A percentile compares a stretch with the other conserved stretches of the same genome.
Evolutionary conservation across 805 yeast species (phyloP).

Genomic region (Scheffersomyces coipomensis): DNA sequence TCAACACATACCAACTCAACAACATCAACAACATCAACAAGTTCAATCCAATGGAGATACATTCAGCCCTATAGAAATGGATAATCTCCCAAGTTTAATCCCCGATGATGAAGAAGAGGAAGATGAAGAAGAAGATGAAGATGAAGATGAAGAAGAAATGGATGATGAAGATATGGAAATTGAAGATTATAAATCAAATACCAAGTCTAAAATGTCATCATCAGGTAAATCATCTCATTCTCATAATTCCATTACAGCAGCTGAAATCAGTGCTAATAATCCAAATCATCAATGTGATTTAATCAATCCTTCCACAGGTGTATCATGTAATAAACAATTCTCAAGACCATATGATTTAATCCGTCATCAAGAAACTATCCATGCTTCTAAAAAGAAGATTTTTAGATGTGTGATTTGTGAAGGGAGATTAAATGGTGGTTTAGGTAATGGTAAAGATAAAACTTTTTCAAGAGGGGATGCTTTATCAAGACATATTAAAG

Average conservation of each 20-base stretch:
- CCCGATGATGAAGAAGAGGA: slow-evolving; percentile 1
- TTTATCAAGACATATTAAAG: slow-evolving; percentile 54
- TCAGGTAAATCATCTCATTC: too few species aligned
- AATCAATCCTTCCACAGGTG: slow-evolving; percentile 58
- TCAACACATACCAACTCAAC: not conserved
- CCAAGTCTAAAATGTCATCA: slow-evolving; percentile 1
- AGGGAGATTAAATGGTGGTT: slow-evolving; percentile 45
- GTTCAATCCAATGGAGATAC: slow-evolving; percentile 5
- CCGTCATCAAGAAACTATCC: slow-evolving; percentile 49
- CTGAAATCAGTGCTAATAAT: slow-evolving; percentile 30
- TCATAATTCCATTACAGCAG: slow-evolving; percentile 21
- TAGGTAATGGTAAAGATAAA: slow-evolving; percentile 49
- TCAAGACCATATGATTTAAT: slow-evolving; percentile 62
- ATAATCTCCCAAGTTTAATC: slow-evolving; percentile 9
- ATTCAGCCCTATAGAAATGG: slow-evolving; percentile 1
- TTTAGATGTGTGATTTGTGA: slow-evolving; percentile 47
- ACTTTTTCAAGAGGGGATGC: slow-evolving; percentile 49
- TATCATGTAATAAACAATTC: slow-evolving; percentile 72
- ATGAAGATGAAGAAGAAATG: slow-evolving; percentile 6
- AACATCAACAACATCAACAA: not conserved
- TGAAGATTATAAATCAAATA: slow-evolving; percentile 1
- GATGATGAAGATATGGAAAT: slow-evolving; percentile 1
- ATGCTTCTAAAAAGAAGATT: slow-evolving; percentile 44
- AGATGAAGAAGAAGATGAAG: not conserved
- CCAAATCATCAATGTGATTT: slow-evolving; percentile 58